These are phyloP conservation scores for Inonotus obliquus DNA, from an alignment of 1,284 basidiomycete species.

Conservation along the genomic window DNA sequence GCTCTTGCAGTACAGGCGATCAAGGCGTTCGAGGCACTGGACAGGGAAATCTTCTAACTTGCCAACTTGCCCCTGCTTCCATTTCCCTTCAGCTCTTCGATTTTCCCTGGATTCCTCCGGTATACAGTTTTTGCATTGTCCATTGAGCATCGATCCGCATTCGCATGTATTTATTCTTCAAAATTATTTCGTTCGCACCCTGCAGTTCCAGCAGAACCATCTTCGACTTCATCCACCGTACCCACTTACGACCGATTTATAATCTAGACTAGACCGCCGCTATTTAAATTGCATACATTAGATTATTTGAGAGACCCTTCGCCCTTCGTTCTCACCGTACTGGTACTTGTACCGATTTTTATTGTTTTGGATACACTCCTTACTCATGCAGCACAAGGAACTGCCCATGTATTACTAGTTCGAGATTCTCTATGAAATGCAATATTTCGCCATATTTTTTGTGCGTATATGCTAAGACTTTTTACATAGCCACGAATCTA, in stretches of 20 bases:
- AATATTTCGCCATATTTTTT: background rate
- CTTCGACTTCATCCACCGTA: background rate
- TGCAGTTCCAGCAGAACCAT: background rate
- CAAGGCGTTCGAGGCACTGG: constrained; percentile 15
- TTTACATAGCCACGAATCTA: background rate
- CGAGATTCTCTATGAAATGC: background rate
- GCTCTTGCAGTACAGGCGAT: constrained; percentile 22
- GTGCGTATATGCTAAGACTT: background rate
- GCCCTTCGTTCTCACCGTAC: background rate
- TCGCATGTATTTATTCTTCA: constrained; percentile 11
- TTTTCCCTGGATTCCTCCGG: background rate
- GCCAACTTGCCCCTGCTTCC: background rate
- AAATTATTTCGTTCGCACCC: background rate
- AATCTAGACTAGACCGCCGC: constrained; percentile 8
- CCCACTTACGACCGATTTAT: constrained; percentile 2
- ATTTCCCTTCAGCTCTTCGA: background rate
- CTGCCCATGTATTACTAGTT: background rate
- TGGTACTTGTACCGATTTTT: background rate
- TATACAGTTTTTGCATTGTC: background rate
- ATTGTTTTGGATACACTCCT: background rate
- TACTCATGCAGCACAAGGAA: background rate
- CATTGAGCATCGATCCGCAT: background rate
- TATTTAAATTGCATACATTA: background rate
- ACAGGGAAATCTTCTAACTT: constrained; percentile 9
- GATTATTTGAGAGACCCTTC: constrained; percentile 2